Evolutionary conservation across 2,329 filamentous ascomycete genomes (phyloP).

Genomic region (Ascochyta rabiei): DNA sequence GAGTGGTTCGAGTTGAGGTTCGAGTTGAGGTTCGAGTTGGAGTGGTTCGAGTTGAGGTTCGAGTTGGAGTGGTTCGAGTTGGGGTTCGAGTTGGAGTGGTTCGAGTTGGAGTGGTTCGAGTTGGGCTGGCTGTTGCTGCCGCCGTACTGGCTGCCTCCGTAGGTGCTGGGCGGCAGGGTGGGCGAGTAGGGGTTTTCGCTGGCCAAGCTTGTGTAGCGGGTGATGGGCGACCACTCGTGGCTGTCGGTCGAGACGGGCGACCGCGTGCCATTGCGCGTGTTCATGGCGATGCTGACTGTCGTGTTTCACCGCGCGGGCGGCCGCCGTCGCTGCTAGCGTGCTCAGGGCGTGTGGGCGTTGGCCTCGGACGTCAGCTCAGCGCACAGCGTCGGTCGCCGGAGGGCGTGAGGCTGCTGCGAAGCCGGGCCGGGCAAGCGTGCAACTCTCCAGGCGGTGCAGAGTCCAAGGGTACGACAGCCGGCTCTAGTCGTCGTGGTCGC

Average conservation of each 20-base stretch:
- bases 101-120: no score
- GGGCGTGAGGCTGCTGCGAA: slow-evolving; percentile 1
- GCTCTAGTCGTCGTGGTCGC: background rate
- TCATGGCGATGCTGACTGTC: slow-evolving; percentile 34
- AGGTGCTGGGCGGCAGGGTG: slow-evolving; percentile 42
- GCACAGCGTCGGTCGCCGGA: background rate
- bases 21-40: no score
- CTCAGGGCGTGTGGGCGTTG: no score
- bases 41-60: background rate
- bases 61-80: slow-evolving; percentile 5
- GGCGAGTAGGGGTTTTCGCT: slow-evolving; percentile 49
- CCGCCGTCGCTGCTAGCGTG: slow-evolving; percentile 8
- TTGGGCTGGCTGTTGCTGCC: slow-evolving; percentile 31
- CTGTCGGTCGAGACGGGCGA: slow-evolving; percentile 50
- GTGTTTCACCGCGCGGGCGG: slow-evolving; percentile 30
- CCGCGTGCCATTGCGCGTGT: slow-evolving; percentile 47
- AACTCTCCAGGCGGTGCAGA: background rate
- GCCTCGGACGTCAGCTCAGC: no score
- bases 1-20: no score
- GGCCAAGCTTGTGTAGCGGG: slow-evolving; percentile 45
- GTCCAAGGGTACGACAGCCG: background rate
- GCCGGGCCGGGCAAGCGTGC: background rate
- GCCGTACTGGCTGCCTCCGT: slow-evolving; percentile 43
- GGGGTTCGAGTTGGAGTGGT: no score
- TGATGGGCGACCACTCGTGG: slow-evolving; percentile 51